Evolutionary conservation across 2,329 filamentous ascomycete species (phyloP), one percentile per base, ranked within the genome.

Genomic region (Zymoseptoria crescenta): DNA sequence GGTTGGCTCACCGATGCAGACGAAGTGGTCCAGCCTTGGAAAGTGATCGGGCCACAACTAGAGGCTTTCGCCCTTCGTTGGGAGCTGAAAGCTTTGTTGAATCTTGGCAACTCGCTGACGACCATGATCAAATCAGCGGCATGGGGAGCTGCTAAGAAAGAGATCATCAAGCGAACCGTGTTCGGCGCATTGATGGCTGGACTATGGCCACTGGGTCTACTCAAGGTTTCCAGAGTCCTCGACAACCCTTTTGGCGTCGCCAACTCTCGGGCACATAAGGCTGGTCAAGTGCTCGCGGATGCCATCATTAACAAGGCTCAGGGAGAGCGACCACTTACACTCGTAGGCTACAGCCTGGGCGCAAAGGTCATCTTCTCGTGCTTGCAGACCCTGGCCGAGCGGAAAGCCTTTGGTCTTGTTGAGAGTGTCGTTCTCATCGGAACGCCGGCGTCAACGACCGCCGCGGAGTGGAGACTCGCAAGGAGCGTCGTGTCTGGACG

Each of bases 341-440:
- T 76, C 3, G 63, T 75, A 13, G 74, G 74, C n/a, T 76, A 75
- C 59, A 74, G 71, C 53, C 66, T 76, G 8, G 74, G 74, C 19
- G 74, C 72, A 16, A 71, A 72, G 27, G 84, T 94, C 10, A 91
- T 96, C 53, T 96, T 89, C 72, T 84, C 87, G 1, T 96, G 92
- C 67, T 79, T 96, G 2, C 84, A 87, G 68, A 84, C 80, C 8
- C 81, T 96, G 10, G 89, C 90, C 0, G 85, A 90, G 70, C 82
- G 91, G 49, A 83, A 83, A 58, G 90, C 88, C 0, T 96, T 95
- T 67, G 93, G 92, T 0, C 76, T 96, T 1, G 77, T 97, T 21
- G 92, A 96, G 67, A 87, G 85, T 16, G 91, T 89, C 1, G 86
- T 96, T 3, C 75, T 96, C 5, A 88, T 96, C 59, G 92, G 92